These are phyloP conservation scores for Trichodelitschia bisporula DNA, from an alignment of 495 filamentous ascomycete genomes.

Conservation along the genomic window DNA sequence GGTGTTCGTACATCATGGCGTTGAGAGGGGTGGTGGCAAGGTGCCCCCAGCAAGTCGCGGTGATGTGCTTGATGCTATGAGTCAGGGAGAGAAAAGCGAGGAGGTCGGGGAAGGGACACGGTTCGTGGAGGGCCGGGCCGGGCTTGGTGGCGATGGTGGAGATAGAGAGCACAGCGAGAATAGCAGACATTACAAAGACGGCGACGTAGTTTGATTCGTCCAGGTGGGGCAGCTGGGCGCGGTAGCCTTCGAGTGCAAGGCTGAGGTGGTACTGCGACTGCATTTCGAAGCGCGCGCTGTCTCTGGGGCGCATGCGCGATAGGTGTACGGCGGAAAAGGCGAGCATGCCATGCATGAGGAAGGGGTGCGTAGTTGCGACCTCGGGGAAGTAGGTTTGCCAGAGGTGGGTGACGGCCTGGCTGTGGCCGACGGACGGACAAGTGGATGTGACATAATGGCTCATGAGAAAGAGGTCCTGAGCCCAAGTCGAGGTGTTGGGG, in stretches of 20 bases:
- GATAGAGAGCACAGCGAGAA: too few relatives aligned
- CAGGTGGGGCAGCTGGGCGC: background rate
- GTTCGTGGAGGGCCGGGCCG: too few relatives aligned
- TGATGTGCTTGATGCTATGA: too few relatives aligned
- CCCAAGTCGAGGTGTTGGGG: background rate
- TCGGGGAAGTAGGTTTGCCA: slow-evolving; percentile 5
- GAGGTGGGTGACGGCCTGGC: background rate
- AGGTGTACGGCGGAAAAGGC: slow-evolving; percentile 8
- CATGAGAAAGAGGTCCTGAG: background rate
- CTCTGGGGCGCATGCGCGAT: slow-evolving; percentile 1
- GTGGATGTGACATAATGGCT: background rate
- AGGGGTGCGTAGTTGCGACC: slow-evolving; percentile 4
- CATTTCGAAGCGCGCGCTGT: slow-evolving; percentile 1
- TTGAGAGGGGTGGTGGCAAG: too few relatives aligned
- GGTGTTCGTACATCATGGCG: too few relatives aligned
- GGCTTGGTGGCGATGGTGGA: too few relatives aligned
- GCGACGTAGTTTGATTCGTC: background rate
- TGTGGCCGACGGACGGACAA: background rate
- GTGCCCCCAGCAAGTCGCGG: too few relatives aligned
- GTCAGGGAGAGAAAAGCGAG: too few relatives aligned
- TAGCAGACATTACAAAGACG: too few relatives aligned
- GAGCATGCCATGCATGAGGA: slow-evolving; percentile 10
- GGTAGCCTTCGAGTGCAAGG: slow-evolving; percentile 3
- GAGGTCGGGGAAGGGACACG: too few relatives aligned
- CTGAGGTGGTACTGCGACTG: slow-evolving; percentile 7